Base-by-base conservation (phyloP, 108 stramenopile species). In the Cyclotella sp. region DNA sequence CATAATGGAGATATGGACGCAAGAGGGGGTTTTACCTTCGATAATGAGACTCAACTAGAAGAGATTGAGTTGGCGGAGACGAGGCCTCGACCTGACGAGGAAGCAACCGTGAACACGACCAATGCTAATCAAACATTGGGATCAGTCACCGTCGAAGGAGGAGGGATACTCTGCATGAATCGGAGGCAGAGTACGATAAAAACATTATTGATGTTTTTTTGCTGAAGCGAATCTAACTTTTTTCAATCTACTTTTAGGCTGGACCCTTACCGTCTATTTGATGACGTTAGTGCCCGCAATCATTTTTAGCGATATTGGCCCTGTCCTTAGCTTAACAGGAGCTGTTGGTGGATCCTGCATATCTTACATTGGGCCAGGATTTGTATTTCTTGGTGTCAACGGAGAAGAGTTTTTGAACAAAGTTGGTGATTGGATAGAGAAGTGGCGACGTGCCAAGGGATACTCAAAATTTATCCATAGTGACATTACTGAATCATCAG, bases 1-100 rank as follows among this genome's bases (percentile, higher is more conserved):
- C 89, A 83, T 69, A 68, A 85, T 59, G 91, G 93, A 11, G 90
- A 92, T 57, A 87, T 92, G 88, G 91, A 94, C 47, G 90, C 75
- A 3, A 53, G 42, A 0, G 73, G 77, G 15, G 84, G 75, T 0
- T 66, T 69, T 39, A 70, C 71, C 8, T 15, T 57, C 1, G 64
- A 72, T 19, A 72, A 75, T 62, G 75, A 81, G 24, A 43, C 21
- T 53, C 61, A 58, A 57, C 43, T 73, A 13, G 83, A 75, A 62
- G 74, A 55, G 14, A 68, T 68, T 52, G 83, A 79, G 64, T 45
- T 64, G 59, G 57, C 75, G 27, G 34, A 70, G 21, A 68, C 45
- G 12, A 55, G 68, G 65, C 44, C 16, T 41, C 15, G 43, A 59
- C 24, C 75, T 60, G 45, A 73, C 66, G 47, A 61, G 43, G 52